These are phyloP conservation scores for Akanthomyces lecanii DNA, from an alignment of 2,329 filamentous ascomycete genomes.

Conservation along the genomic window DNA sequence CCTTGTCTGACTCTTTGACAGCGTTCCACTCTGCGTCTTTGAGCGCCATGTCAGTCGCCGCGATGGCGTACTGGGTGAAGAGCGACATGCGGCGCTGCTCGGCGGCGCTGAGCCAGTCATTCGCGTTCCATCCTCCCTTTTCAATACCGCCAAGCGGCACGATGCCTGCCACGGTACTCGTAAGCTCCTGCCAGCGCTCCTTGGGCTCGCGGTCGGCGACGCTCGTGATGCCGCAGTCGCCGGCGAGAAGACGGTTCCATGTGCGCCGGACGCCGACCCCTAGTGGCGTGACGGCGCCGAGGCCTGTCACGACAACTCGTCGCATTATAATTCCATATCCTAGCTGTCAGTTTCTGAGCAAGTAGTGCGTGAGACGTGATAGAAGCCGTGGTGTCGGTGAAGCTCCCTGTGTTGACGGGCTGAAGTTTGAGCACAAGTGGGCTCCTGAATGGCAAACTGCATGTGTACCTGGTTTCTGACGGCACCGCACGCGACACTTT, in stretches of 20 bases:
- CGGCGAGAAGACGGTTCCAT: conserved; percentile 76
- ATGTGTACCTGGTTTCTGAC: too few relatives aligned
- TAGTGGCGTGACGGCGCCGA: conserved; percentile 78
- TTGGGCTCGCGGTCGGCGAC: conserved; percentile 56
- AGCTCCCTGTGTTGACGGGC: neutral
- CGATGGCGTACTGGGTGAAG: conserved; percentile 89
- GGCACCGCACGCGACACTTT: too few relatives aligned
- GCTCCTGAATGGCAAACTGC: neutral
- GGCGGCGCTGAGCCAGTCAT: conserved; percentile 49
- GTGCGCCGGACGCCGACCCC: conserved; percentile 73
- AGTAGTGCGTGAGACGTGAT: neutral
- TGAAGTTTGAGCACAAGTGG: neutral
- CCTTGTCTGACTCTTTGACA: conserved; percentile 54
- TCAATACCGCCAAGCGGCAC: conserved; percentile 53
- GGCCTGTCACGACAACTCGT: conserved; percentile 78
- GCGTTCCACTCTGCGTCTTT: conserved; percentile 75
- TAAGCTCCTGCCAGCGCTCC: conserved; percentile 63
- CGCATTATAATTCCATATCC: conserved; percentile 51
- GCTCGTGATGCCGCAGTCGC: conserved; percentile 76
- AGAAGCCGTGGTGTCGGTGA: neutral
- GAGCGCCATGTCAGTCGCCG: conserved; percentile 80
- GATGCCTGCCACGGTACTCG: conserved; percentile 79
- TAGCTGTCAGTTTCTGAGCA: neutral
- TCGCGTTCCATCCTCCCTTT: conserved; percentile 45
- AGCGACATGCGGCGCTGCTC: conserved; percentile 77